phyloP scores from a whole-genome alignment of 2,329 filamentous ascomycete species.

The Penicillium verrucosum region DNA sequence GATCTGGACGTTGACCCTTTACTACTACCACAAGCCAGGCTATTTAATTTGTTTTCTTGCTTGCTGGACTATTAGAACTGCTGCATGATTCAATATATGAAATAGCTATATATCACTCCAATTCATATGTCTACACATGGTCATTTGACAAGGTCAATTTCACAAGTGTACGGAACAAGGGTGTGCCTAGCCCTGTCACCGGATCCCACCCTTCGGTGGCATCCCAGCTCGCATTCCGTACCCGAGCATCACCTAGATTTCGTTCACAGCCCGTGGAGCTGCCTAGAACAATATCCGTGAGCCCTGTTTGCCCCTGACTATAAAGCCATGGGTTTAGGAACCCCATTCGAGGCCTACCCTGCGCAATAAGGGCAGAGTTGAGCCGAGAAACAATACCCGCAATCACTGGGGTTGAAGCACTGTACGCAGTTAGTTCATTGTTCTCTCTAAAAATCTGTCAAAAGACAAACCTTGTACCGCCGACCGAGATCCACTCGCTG shows the following conservation, averaged over 20 bases:
- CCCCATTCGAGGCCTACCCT: conserved; percentile 54
- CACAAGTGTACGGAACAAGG: conserved; percentile 25
- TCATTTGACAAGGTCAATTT: conserved; percentile 14
- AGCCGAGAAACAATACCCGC: conserved; percentile 62
- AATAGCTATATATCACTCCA: neutral
- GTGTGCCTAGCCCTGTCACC: conserved; percentile 45
- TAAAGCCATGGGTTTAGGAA: conserved; percentile 65
- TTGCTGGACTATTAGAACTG: neutral
- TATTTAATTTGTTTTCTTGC: neutral
- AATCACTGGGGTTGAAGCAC: conserved; percentile 60
- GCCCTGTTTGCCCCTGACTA: conserved; percentile 40
- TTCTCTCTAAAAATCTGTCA: neutral
- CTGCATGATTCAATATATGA: neutral
- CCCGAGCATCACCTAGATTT: conserved; percentile 32
- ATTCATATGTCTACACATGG: neutral
- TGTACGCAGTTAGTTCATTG: conserved; percentile 20
- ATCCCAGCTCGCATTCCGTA: conserved; percentile 51
- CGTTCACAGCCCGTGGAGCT: conserved; percentile 48
- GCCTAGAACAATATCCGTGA: conserved; percentile 51
- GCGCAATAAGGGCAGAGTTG: conserved; percentile 59
- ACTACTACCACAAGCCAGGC: neutral
- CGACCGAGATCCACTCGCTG: conserved; percentile 37
- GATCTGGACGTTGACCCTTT: neutral
- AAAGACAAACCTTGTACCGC: conserved; percentile 46
- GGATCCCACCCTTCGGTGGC: conserved; percentile 52